Evolutionary conservation across 2,329 filamentous ascomycete species (phyloP), one percentile per base, ranked within the genome.

Genomic region (Gliomastix tumulicola): DNA sequence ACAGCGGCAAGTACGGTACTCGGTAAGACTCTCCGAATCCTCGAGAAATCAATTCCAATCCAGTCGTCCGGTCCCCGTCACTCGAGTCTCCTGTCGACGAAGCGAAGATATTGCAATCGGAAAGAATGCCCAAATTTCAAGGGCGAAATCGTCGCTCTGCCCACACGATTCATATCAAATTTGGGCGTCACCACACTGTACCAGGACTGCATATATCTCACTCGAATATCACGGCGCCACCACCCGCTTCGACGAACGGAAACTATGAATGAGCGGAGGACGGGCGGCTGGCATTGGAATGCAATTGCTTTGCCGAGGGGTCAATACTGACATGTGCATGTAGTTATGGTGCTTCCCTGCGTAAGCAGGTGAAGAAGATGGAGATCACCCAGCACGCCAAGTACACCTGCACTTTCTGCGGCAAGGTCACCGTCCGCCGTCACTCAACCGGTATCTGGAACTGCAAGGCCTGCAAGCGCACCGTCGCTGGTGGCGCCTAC

Each of bases 371-470:
- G 65, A 97, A 97, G 88, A 96, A 96, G 86, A 95, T 96, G 84
- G 92, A 97, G 84, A 86, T 97, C 69, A 86, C 87, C 60, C 92
- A 97, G 73, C 92, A 98, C 79, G 88, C 88, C 74, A 84, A 84
- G 68, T 97, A 96, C 64, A 82, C 82, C 64, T 97, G 90, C 82
- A 90, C 89, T 52, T 98, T 97, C 85, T 95, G 88, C 80, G 90
- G 90, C 64, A 97, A 97, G 84, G 83, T 81, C 66, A 85, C 83
- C 57, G 88, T 95, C 63, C 88, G 88, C 77, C 83, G 90, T 62
- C 76, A 88, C 63, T 82, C 87, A 48, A 86, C 90, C 56, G 89
- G 89, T 59, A 96, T 95, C 79, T 96, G 90, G 90, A 79, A 90
- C 69, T 98, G 92, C 86, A 84, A 80, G 69, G 78, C 83, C 44